Conservation (phyloP, 2,329 filamentous ascomycete species). For the Rhexocercosporidium sp. region DNA sequence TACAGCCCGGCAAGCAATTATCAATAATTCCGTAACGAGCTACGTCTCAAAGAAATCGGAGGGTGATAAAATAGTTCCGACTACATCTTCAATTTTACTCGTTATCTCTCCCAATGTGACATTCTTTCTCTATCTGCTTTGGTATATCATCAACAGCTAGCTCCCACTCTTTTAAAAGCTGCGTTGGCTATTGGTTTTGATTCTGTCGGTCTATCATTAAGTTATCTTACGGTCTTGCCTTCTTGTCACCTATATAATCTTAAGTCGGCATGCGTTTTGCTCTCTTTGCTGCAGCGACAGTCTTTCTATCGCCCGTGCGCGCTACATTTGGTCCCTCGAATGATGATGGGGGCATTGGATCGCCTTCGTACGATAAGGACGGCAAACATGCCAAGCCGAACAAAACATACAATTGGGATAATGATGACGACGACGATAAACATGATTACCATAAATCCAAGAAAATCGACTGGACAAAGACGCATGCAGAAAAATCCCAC, state of each 20-base stretch:
- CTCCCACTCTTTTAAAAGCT: conserved; percentile 1
- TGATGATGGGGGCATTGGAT: neutral
- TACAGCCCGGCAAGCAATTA: neutral
- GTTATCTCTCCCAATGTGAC: neutral
- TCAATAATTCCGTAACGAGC: neutral
- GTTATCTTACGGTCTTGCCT: neutral
- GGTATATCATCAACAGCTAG: neutral
- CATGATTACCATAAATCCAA: neutral
- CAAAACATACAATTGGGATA: neutral
- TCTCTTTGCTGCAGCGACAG: neutral
- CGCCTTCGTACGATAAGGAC: neutral
- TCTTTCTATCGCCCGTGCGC: neutral
- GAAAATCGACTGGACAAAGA: neutral
- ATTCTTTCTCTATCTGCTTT: neutral
- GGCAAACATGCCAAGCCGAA: neutral
- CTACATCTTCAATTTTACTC: neutral
- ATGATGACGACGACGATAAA: neutral
- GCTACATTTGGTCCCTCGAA: neutral
- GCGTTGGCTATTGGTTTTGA: neutral
- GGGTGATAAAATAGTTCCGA: neutral
- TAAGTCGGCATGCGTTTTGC: conserved; percentile 2
- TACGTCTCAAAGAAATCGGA: neutral
- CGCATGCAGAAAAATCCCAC: neutral
- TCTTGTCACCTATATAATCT: neutral
- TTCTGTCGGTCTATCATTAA: neutral